These are phyloP conservation scores for Paramecium tetraurelia DNA, from an alignment of 73 alveolate species.

Conservation along the genomic window DNA sequence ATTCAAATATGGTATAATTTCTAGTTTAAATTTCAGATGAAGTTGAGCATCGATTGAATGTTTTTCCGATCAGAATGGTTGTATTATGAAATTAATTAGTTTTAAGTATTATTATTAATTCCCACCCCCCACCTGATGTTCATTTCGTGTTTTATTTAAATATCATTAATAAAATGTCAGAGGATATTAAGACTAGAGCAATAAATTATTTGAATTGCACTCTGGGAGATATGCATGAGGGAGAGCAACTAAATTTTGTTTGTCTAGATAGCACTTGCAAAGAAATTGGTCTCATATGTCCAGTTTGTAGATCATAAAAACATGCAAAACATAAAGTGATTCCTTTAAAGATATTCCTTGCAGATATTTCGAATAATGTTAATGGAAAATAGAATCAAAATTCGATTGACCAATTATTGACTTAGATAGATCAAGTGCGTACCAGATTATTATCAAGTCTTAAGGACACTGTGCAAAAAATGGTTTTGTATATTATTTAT, in stretches of 20 bases:
- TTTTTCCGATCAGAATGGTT: not conserved
- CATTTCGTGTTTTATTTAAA: not conserved
- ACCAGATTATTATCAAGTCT: not conserved
- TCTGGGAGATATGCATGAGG: slow-evolving; percentile 59
- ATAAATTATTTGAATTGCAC: slow-evolving; percentile 49
- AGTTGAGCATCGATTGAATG: not conserved
- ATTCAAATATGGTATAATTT: not conserved
- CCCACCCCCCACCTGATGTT: not conserved
- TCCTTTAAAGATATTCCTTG: slow-evolving; percentile 56
- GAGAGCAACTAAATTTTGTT: slow-evolving; percentile 60
- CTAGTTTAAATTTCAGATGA: not conserved
- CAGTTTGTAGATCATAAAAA: slow-evolving; percentile 58
- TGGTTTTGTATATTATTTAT: not conserved
- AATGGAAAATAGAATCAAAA: not conserved
- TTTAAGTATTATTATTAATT: not conserved
- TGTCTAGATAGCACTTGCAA: slow-evolving; percentile 58
- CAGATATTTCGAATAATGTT: slow-evolving; percentile 39
- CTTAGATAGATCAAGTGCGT: not conserved
- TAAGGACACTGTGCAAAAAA: slow-evolving; percentile 13
- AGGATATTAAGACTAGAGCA: slow-evolving; percentile 51
- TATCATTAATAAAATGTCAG: slow-evolving; percentile 38
- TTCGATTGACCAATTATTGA: not conserved
- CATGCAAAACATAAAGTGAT: slow-evolving; percentile 60
- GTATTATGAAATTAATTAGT: not conserved
- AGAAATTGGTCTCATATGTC: slow-evolving; percentile 58